phyloP scores from a whole-genome alignment of 345 rosid species.

The Mangifera indica region DNA sequence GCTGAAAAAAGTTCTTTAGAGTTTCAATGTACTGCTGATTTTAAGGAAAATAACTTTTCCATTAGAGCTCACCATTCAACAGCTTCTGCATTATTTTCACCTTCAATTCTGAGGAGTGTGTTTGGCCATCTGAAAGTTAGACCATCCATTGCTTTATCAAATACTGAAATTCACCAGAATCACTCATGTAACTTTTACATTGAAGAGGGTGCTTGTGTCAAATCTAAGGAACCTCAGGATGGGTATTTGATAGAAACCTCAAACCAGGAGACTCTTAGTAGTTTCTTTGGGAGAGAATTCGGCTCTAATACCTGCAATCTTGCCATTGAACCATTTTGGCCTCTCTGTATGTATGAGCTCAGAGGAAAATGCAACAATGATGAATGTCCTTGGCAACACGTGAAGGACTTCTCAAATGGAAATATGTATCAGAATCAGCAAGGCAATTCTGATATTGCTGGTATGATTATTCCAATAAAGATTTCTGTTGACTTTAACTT shows the following conservation, averaged over 20 bases:
- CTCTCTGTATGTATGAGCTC: slow-evolving; percentile 87
- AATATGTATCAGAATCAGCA: slow-evolving; percentile 32
- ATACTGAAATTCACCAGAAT: slow-evolving; percentile 26
- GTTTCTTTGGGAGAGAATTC: slow-evolving; percentile 33
- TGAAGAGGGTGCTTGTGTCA: slow-evolving; percentile 27
- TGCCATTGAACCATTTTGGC: slow-evolving; percentile 75
- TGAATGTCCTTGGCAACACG: slow-evolving; percentile 93
- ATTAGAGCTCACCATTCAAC: slow-evolving; percentile 23
- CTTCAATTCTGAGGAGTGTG: slow-evolving; percentile 50
- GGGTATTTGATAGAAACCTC: slow-evolving; percentile 27
- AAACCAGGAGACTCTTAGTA: slow-evolving; percentile 22
- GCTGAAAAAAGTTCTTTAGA: slow-evolving; percentile 20
- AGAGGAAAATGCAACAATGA: slow-evolving; percentile 97
- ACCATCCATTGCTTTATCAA: slow-evolving; percentile 24
- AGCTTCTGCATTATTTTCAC: slow-evolving; percentile 29
- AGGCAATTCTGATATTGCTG: slow-evolving; percentile 39
- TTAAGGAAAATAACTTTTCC: slow-evolving; percentile 31
- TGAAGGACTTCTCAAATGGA: slow-evolving; percentile 48
- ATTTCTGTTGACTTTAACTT: slow-evolving; percentile 15
- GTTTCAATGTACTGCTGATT: slow-evolving; percentile 28
- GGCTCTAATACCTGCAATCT: slow-evolving; percentile 50
- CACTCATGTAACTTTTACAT: slow-evolving; percentile 13
- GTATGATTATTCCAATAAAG: slow-evolving; percentile 26
- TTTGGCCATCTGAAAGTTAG: slow-evolving; percentile 52
- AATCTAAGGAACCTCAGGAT: slow-evolving; percentile 33